Percentiles rank a stretch among this genome's conserved stretches.
These are phyloP conservation scores for Serendipita indica DNA, from an alignment of 768 basidiomycete genomes.

Conservation along the genomic window DNA sequence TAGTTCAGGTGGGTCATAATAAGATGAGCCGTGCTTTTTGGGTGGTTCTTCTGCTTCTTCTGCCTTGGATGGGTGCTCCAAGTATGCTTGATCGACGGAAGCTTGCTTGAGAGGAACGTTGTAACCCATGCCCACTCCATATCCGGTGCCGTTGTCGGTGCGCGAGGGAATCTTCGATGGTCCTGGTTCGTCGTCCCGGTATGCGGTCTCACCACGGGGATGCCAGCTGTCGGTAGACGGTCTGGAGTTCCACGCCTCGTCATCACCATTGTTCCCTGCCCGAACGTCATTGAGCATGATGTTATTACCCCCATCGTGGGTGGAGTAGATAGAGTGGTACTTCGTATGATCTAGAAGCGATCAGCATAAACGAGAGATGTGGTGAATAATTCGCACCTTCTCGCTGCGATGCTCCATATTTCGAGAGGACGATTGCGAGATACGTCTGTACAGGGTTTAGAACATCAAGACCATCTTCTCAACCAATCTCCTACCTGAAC, in stretches of 20 bases:
- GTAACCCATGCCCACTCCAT: not conserved
- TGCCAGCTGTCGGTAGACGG: constrained; percentile 27
- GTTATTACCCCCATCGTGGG: constrained; percentile 24
- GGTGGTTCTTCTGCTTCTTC: not conserved
- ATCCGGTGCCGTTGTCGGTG: not conserved
- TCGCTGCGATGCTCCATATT: constrained; percentile 59
- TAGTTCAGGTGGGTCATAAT: not conserved
- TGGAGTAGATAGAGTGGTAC: constrained; percentile 49
- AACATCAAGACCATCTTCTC: constrained; percentile 23
- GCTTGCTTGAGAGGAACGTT: constrained; percentile 2
- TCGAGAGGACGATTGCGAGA: constrained; percentile 33
- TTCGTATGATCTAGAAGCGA: constrained; percentile 76
- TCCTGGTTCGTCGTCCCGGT: constrained; percentile 5
- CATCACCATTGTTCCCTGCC: constrained; percentile 10
- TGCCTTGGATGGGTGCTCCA: constrained; percentile 7
- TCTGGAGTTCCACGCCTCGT: constrained; percentile 43
- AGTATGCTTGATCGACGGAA: constrained; percentile 8
- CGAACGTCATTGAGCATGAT: constrained; percentile 45
- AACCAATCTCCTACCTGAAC: constrained; percentile 44
- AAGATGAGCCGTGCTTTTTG: not conserved
- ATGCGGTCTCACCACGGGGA: not conserved
- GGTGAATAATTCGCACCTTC: no score
- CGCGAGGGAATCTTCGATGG: not conserved
- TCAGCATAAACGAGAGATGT: no score
- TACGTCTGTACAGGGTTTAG: constrained; percentile 36